Evolutionary conservation across 345 rosid species (phyloP).

Genomic region (Mercurialis annua): DNA sequence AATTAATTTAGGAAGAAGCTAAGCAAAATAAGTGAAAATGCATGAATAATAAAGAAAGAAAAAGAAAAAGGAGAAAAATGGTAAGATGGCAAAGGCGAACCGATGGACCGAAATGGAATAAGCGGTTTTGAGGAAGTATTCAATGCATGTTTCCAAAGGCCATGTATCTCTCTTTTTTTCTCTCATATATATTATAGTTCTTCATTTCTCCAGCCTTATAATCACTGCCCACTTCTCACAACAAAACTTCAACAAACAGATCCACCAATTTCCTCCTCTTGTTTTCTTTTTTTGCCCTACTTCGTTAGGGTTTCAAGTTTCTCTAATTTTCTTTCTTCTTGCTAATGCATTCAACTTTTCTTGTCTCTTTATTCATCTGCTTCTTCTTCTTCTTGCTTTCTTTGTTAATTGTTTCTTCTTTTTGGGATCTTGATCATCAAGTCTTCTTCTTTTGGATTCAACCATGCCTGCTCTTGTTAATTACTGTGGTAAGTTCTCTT

Average conservation of each 20-base stretch:
- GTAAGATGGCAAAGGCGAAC: conserved; percentile 13
- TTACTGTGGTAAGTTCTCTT: conserved; percentile 38
- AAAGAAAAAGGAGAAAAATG: not conserved
- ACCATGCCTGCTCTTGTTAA: conserved; percentile 68
- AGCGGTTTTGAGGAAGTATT: conserved; percentile 30
- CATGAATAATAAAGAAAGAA: not conserved
- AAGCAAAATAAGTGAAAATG: no score
- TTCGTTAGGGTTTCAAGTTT: conserved; percentile 40
- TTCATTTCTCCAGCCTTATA: not conserved
- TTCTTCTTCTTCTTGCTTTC: conserved; percentile 20
- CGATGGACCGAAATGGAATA: conserved; percentile 18
- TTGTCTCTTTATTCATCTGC: conserved; percentile 16
- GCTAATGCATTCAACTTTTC: conserved; percentile 41
- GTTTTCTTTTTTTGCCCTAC: conserved; percentile 45
- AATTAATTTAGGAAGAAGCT: no score
- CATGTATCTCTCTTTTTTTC: conserved; percentile 30
- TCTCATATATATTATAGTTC: conserved; percentile 14
- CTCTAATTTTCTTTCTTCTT: not conserved
- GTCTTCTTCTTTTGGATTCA: conserved; percentile 28
- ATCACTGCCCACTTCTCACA: not conserved
- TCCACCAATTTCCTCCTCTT: not conserved
- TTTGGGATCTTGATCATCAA: conserved; percentile 18
- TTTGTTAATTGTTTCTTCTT: conserved; percentile 10
- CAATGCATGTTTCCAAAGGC: conserved; percentile 42
- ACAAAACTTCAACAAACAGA: not conserved